Base-by-base conservation (phyloP, 164 flowering plant genomes). In the Stephania cephalantha region DNA sequence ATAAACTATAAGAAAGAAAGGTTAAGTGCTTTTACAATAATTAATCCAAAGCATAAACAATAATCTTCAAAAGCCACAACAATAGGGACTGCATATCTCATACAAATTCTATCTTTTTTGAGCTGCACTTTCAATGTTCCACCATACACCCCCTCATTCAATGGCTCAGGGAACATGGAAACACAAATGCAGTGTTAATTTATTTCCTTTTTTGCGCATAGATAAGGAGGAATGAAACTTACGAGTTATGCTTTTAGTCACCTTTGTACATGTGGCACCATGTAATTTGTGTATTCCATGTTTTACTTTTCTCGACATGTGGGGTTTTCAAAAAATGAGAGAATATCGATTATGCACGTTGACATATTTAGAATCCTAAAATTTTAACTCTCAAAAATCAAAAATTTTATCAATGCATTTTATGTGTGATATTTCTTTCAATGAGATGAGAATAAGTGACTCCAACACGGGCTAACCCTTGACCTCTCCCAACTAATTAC, bases 121-220 rank as follows among this genome's bases (percentile, higher is more conserved):
- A 58, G 13, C 2, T 48, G 53, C 6, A 48, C 53, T 48, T 48
- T 58, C 7, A 6, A 58, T 58, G 5, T 17, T 58, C 65, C 65
- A 58, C 65, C 65, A n/a, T n/a, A 13, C 6, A 58, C 78, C 80
- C 76, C 74, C 78, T 70, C 74, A 70, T 76, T 76, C 74, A 61
- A 44, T 76, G 78, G 70, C 64, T 70, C 7, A 25, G 63, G 48
- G 20, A 70, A 68, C 22, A 42, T 70, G 52, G 72, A 25, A 25
- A 15, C 42, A 29, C 12, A 9, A 25, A 68, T 68, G 12, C 45
- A 25, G 12, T 25, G 31, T 1, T 20, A 20, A 67, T 1, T n/a
- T 20, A 30, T 10, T 67, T 20, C 22, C 7, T 20, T 12, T 67
- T 67, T 67, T 25, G 63, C 17, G 12, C 31, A 9, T 29, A 30